A percentile compares a stretch with the other conserved stretches of the same genome.
Evolutionary conservation across 2,329 filamentous ascomycete genomes (phyloP).

Genomic region (Coleophoma cylindrospora): DNA sequence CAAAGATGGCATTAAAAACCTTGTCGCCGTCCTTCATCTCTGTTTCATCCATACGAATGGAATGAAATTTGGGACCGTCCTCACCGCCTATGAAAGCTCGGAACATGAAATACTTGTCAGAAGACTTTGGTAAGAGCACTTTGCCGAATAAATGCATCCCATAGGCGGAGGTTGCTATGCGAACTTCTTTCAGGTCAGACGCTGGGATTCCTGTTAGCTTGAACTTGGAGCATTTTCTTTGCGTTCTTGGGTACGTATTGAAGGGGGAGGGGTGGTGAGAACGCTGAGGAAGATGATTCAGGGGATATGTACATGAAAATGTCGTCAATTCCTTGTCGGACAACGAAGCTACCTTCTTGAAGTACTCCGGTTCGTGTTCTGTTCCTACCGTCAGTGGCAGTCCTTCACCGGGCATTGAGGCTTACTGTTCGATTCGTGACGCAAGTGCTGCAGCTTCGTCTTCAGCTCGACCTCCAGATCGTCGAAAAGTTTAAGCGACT

Average conservation of each 20-base stretch:
- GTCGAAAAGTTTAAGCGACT: slow-evolving; percentile 44
- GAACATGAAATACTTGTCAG: slow-evolving; percentile 39
- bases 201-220: slow-evolving; percentile 25
- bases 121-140: slow-evolving; percentile 38
- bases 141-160: slow-evolving; percentile 45
- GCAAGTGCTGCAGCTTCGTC: slow-evolving; percentile 42
- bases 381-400: background rate
- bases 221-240: too few species aligned
- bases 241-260: too few species aligned
- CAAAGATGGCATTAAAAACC: slow-evolving; percentile 40
- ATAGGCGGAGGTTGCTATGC: slow-evolving; percentile 40
- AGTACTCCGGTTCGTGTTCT: slow-evolving; percentile 52
- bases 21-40: slow-evolving; percentile 37
- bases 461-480: slow-evolving; percentile 46
- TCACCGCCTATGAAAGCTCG: slow-evolving; percentile 40
- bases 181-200: slow-evolving; percentile 37
- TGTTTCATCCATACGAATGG: slow-evolving; percentile 38
- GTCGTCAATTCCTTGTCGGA: slow-evolving; percentile 22
- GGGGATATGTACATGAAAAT: slow-evolving; percentile 23
- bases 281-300: background rate
- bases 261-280: background rate
- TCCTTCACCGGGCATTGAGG: too few species aligned
- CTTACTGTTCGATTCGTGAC: slow-evolving; percentile 40
- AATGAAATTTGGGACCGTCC: slow-evolving; percentile 35
- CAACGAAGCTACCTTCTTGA: slow-evolving; percentile 36